Base-by-base conservation (phyloP, 169 alveolate species). In the Babesia gibsoni region DNA sequence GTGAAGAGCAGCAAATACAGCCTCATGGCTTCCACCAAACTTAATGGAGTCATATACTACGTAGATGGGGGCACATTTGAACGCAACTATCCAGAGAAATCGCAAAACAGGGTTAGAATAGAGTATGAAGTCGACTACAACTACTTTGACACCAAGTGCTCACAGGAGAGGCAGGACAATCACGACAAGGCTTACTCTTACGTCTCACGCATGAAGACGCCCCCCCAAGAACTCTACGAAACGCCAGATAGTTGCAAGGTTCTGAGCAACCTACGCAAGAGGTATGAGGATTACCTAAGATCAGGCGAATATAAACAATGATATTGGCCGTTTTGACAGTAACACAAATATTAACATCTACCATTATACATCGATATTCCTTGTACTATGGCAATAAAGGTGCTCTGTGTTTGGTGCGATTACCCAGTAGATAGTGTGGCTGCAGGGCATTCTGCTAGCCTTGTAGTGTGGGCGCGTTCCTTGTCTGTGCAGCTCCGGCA, bases 61-160 rank as follows among this genome's bases (percentile, higher is more conserved):
- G 87, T 78, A 23, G 82, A 78, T 20, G 43, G 36, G 32, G 33
- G 54, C 14, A 23, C 41, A 16, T 78, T 78, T 53, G 82, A 67
- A 27, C 52, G 36, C 39, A 37, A 18, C 30, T 78, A 67, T 49
- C 87, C 87, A 6, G 42, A 33, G n/a, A 78, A 68, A 30, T 56
- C 87, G 6, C 18, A 25, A 16, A 69, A 45, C 9, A 35, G 87
- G 36, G 23, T 78, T n/a, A 36, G 50, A 42, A 14, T 78, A 5
- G 87, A 78, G 53, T 78, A 67, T 36, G 87, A 78, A 66, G 67
- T 78, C 18, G 87, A 78, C 56, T 78, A 67, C 59, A 33, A 23
- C 48, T 78, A 54, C 67, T 67, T 66, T 52, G 68, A 78, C n/a
- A 4, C 29, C 65, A 66, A 78, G 57, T 78, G 87, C 42, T 9